phyloP scores from a whole-genome alignment of 2,329 filamentous ascomycete genomes.

The Aspergillus ibericus region DNA sequence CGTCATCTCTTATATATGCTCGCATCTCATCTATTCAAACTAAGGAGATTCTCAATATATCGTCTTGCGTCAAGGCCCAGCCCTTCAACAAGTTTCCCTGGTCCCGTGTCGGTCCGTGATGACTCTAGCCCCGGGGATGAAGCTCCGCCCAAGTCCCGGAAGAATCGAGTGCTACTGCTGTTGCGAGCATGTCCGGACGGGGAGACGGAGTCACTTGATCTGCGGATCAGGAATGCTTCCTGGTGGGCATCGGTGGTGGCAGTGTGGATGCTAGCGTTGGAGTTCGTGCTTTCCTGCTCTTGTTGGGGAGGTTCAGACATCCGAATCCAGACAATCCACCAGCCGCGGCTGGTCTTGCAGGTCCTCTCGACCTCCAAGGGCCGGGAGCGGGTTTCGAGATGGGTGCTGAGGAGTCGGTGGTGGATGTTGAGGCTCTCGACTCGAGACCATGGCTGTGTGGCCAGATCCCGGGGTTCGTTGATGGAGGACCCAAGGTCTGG shows the following conservation, averaged over 20 bases:
- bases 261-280: constrained; percentile 9
- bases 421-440: constrained; percentile 64
- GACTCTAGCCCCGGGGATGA: constrained; percentile 24
- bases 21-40: constrained; percentile 41
- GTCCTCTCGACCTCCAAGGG: constrained; percentile 58
- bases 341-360: constrained; percentile 63
- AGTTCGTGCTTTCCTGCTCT: neutral
- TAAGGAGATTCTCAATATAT: constrained; percentile 49
- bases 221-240: constrained; percentile 50
- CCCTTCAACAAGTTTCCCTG: constrained; percentile 45
- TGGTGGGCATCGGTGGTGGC: constrained; percentile 21
- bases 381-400: constrained; percentile 51
- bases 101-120: constrained; percentile 31
- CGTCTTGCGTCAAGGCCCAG: constrained; percentile 48
- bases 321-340: constrained; percentile 68
- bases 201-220: constrained; percentile 43
- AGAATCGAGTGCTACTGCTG: constrained; percentile 37
- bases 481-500: constrained; percentile 51
- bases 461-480: constrained; percentile 12
- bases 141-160: constrained; percentile 42
- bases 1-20: neutral
- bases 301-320: constrained; percentile 33
- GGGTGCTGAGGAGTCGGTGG: constrained; percentile 58
- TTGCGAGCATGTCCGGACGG: constrained; percentile 34
- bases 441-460: constrained; percentile 48